Conservation (phyloP, 805 yeast genomes). For the Cyberlindnera mississippiensis region DNA sequence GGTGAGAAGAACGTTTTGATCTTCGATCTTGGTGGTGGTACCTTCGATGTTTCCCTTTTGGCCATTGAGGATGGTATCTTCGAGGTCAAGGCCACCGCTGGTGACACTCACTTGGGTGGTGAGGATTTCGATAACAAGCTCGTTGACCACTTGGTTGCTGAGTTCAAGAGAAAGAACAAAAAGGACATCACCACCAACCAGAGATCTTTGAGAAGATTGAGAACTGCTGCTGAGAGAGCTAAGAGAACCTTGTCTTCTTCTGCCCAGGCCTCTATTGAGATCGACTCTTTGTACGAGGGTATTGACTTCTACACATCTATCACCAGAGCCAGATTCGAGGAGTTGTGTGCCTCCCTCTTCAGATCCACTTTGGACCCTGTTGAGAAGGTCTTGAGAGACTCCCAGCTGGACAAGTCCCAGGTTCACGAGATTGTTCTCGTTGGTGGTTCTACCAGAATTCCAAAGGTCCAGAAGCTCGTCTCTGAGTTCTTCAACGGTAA, state of each 20-base stretch:
- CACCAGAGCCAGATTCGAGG: constrained; percentile 98
- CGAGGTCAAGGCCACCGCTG: constrained; percentile 86
- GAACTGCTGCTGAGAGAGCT: constrained; percentile 48
- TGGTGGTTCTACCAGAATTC: constrained; percentile 98
- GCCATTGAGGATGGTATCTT: constrained; percentile 95
- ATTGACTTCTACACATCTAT: constrained; percentile 93
- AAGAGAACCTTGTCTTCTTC: constrained; percentile 97
- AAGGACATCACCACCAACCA: constrained; percentile 88
- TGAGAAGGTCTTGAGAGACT: constrained; percentile 88
- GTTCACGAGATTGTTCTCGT: constrained; percentile 91
- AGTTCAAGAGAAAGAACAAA: constrained; percentile 96
- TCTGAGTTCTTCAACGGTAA: constrained; percentile 97
- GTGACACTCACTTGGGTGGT: constrained; percentile 28
- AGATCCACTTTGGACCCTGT: constrained; percentile 93
- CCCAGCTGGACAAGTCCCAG: constrained; percentile 84
- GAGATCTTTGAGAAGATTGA: constrained; percentile 95
- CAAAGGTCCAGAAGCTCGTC: constrained; percentile 92
- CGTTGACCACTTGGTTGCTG: constrained; percentile 87
- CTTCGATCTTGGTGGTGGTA: constrained; percentile 97
- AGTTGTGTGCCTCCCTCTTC: constrained; percentile 89
- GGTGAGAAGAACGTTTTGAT: constrained; percentile 85
- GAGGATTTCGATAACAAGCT: constrained; percentile 53
- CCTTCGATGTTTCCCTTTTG: constrained; percentile 91
- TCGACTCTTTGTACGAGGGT: constrained; percentile 93
- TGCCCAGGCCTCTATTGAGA: constrained; percentile 92